Conservation (phyloP, 768 basidiomycete species). For the Amanita rimosa region DNA sequence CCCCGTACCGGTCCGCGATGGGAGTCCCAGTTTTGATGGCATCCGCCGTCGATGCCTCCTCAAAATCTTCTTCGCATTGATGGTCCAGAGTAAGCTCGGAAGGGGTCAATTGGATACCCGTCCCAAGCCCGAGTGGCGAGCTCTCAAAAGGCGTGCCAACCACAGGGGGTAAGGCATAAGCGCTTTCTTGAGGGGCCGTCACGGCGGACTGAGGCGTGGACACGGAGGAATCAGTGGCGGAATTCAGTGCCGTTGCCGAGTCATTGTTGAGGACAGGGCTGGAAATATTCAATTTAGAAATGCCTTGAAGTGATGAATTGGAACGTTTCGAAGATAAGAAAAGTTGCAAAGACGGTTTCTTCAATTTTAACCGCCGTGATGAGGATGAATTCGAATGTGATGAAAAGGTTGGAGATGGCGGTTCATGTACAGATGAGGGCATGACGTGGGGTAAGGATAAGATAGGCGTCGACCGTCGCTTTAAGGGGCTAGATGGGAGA, state of each 20-base stretch:
- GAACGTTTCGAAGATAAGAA: conserved; percentile 54
- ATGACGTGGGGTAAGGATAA: conserved; percentile 27
- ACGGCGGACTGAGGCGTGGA: conserved; percentile 43
- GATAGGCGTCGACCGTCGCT: conserved; percentile 27
- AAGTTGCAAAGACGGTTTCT: conserved; percentile 60
- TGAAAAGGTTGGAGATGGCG: conserved; percentile 11
- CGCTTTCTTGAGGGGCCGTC: conserved; percentile 44
- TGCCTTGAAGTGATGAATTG: conserved; percentile 27
- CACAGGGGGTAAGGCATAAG: conserved; percentile 39
- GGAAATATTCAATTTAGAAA: conserved; percentile 8
- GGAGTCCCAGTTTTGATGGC: conserved; percentile 16
- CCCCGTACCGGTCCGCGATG: conserved; percentile 24
- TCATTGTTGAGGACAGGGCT: conserved; percentile 14
- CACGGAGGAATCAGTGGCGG: conserved; percentile 37
- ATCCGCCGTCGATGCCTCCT: conserved; percentile 8
- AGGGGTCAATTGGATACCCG: conserved; percentile 24
- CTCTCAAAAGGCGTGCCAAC: conserved; percentile 50
- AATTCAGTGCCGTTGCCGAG: conserved; percentile 20
- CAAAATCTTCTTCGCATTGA: background rate
- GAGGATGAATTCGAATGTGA: conserved; percentile 13
- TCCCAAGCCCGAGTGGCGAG: conserved; percentile 32
- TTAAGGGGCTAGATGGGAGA: conserved; percentile 11
- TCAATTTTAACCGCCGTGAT: conserved; percentile 26
- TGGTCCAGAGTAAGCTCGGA: conserved; percentile 14
- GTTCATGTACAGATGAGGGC: conserved; percentile 9